Percentiles rank a stretch among this genome's conserved stretches.
Conservation (phyloP, 306 rosid genomes). For the Chamaecrista fasciculata region DNA sequence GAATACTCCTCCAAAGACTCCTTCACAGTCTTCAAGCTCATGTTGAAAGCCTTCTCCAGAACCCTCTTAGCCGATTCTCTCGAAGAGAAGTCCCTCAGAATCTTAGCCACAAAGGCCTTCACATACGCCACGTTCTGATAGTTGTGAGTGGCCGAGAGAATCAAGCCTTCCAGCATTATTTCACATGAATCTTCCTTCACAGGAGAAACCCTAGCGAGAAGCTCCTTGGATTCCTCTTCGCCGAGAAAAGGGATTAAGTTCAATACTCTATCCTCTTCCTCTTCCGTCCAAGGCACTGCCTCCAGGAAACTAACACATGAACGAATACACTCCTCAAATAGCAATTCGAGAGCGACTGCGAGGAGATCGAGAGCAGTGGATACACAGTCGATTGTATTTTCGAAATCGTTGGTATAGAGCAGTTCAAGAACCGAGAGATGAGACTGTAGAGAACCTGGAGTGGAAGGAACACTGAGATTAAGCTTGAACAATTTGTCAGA, state of each 20-base stretch:
- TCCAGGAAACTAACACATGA: slow-evolving; percentile 74
- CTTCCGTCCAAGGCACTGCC: slow-evolving; percentile 94
- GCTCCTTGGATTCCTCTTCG: slow-evolving; percentile 73
- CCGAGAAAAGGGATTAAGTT: slow-evolving; percentile 62
- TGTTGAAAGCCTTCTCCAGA: slow-evolving; percentile 65
- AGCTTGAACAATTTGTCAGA: slow-evolving; percentile 31
- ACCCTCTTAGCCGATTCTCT: slow-evolving; percentile 74
- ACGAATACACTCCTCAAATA: slow-evolving; percentile 79
- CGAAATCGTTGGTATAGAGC: slow-evolving; percentile 61
- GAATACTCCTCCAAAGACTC: slow-evolving; percentile 85
- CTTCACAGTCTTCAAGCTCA: slow-evolving; percentile 69
- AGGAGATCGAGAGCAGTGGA: slow-evolving; percentile 71
- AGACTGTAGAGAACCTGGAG: slow-evolving; percentile 46
- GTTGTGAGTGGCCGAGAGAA: slow-evolving; percentile 56
- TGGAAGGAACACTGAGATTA: slow-evolving; percentile 50
- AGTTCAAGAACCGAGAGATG: slow-evolving; percentile 61
- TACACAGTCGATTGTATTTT: slow-evolving; percentile 37
- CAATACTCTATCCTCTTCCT: slow-evolving; percentile 65
- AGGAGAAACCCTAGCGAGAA: slow-evolving; percentile 75
- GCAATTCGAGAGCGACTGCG: slow-evolving; percentile 68
- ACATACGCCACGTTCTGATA: slow-evolving; percentile 71
- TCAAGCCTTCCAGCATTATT: slow-evolving; percentile 66
- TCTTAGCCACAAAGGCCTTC: slow-evolving; percentile 85
- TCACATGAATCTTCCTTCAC: slow-evolving; percentile 49
- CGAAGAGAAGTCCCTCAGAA: slow-evolving; percentile 68